Evolutionary conservation across 2,329 filamentous ascomycete genomes (phyloP).

Genomic region (Exophiala oligosperma): DNA sequence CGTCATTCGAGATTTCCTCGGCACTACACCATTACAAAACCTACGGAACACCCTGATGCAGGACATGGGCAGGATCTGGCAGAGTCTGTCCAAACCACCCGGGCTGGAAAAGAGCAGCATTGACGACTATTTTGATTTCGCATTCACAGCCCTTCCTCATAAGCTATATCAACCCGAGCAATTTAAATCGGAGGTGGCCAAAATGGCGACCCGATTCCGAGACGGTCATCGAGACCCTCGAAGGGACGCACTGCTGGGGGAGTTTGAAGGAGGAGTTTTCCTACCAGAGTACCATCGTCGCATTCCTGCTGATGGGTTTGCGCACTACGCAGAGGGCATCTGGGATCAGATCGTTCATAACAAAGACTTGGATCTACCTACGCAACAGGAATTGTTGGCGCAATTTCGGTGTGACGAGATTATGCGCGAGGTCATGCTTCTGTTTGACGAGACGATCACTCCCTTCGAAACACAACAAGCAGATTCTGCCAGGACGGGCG

Average conservation of each 20-base stretch:
- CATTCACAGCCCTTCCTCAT: conserved; percentile 91
- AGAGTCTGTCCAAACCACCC: conserved; percentile 83
- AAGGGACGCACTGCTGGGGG: conserved; percentile 58
- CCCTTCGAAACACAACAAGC: conserved; percentile 86
- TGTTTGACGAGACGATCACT: conserved; percentile 76
- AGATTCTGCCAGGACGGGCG: conserved; percentile 71
- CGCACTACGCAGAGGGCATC: conserved; percentile 86
- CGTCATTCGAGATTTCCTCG: conserved; percentile 95
- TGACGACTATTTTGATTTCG: conserved; percentile 98
- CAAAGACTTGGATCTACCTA: conserved; percentile 94
- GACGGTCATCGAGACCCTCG: conserved; percentile 74
- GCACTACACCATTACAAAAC: conserved; percentile 85
- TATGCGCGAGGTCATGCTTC: conserved; percentile 77
- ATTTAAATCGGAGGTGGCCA: conserved; percentile 77
- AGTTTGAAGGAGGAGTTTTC: conserved; percentile 79
- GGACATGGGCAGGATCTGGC: conserved; percentile 90
- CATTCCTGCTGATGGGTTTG: conserved; percentile 96
- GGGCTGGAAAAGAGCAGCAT: conserved; percentile 87
- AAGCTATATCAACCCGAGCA: conserved; percentile 94
- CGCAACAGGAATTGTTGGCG: conserved; percentile 92
- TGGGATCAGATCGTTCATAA: conserved; percentile 99
- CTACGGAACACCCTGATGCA: conserved; percentile 86
- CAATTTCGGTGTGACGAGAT: conserved; percentile 99
- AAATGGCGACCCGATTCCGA: conserved; percentile 77
- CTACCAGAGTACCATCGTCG: conserved; percentile 91